Evolutionary conservation across 805 yeast genomes (phyloP).

Genomic region (Kuraishia ogatae): DNA sequence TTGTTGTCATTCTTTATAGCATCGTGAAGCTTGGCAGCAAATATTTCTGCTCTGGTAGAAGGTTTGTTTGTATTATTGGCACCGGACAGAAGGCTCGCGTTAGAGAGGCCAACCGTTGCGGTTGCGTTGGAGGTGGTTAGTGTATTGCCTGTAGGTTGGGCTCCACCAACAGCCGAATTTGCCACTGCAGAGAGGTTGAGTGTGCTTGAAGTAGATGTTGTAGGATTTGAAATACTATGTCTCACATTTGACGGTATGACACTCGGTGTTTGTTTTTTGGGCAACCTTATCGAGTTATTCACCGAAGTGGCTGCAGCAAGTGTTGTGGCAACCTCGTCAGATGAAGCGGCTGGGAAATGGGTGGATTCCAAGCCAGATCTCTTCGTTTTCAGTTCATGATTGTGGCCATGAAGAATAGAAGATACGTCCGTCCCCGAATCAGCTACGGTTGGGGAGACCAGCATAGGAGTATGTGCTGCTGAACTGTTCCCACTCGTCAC

Average conservation of each 20-base stretch:
- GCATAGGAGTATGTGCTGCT: not conserved
- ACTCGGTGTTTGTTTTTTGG: not conserved
- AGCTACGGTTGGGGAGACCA: not conserved
- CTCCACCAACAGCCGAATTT: not conserved
- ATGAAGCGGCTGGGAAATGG: not conserved
- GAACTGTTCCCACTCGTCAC: not conserved
- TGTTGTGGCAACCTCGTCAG: not conserved
- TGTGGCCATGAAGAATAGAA: not conserved
- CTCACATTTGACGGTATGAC: not conserved
- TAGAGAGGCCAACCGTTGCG: not conserved
- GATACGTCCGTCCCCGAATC: not conserved
- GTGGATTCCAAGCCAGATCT: not conserved
- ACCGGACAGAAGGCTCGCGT: not conserved
- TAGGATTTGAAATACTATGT: not conserved
- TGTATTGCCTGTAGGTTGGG: not conserved
- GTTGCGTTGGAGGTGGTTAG: not conserved
- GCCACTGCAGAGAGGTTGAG: not conserved
- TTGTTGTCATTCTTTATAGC: constrained; percentile 88
- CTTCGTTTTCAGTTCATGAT: not conserved
- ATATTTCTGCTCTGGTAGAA: constrained; percentile 80
- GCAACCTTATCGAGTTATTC: not conserved
- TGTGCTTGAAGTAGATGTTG: not conserved
- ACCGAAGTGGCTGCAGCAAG: not conserved
- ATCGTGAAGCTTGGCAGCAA: constrained; percentile 90
- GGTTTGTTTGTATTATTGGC: constrained; percentile 30